Evolutionary conservation across 768 basidiomycete species (phyloP).

Genomic region (Clathrus columnatus): DNA sequence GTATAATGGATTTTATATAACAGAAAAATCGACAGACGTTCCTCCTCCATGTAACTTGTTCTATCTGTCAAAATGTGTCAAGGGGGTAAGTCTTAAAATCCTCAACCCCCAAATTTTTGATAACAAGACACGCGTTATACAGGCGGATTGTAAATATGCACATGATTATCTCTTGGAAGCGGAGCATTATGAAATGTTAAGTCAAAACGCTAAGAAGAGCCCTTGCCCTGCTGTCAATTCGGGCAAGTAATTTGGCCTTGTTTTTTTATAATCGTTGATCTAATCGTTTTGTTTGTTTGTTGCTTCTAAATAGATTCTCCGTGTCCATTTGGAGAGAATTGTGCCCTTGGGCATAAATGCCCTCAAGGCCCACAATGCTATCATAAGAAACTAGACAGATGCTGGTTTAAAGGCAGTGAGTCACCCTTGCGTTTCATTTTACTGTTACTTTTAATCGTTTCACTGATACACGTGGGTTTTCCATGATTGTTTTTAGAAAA

Average conservation of each 20-base stretch:
- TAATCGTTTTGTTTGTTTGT: background rate
- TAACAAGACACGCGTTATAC: background rate
- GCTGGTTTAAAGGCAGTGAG: constrained; percentile 77
- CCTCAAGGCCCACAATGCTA: constrained; percentile 66
- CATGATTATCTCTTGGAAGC: constrained; percentile 68
- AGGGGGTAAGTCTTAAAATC: constrained; percentile 39
- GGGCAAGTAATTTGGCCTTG: constrained; percentile 41
- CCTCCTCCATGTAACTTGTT: constrained; percentile 83
- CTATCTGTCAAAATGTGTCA: constrained; percentile 76
- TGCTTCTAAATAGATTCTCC: constrained; percentile 39
- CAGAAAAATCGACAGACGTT: constrained; percentile 39
- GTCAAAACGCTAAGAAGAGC: constrained; percentile 74
- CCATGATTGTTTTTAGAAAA: background rate
- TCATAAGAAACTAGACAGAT: constrained; percentile 43
- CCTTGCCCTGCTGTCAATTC: constrained; percentile 82
- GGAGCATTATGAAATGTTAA: constrained; percentile 63
- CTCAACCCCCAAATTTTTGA: background rate
- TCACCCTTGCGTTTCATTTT: background rate
- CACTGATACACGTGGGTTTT: constrained; percentile 6
- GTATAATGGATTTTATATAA: constrained; percentile 8
- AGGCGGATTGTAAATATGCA: constrained; percentile 68
- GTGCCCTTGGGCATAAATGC: constrained; percentile 80
- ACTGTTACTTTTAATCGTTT: background rate
- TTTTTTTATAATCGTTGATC: background rate
- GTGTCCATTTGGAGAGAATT: constrained; percentile 67